Conservation (phyloP, 305 asterid genomes). For the Solanum hybrid region DNA sequence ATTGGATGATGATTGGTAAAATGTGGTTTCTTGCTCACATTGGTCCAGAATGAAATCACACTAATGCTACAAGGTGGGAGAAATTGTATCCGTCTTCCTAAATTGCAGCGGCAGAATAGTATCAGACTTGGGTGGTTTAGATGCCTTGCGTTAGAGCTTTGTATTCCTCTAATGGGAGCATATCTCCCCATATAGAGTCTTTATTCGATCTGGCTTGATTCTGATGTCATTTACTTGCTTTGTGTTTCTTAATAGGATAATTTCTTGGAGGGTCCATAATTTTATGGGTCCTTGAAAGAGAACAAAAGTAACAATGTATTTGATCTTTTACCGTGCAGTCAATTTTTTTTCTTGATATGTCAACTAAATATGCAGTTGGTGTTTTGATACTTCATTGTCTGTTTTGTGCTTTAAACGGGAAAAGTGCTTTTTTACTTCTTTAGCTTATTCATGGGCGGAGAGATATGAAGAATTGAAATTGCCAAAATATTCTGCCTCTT, state of each 20-base stretch:
- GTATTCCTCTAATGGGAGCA: conserved; percentile 2
- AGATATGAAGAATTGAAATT: not conserved
- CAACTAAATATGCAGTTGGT: not conserved
- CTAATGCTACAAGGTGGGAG: not conserved
- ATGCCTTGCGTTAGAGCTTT: not conserved
- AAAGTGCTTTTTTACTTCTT: not conserved
- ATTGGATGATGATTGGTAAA: conserved; percentile 11
- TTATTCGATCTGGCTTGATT: not conserved
- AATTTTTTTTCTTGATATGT: not conserved
- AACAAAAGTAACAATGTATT: not conserved
- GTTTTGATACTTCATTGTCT: conserved; percentile 1
- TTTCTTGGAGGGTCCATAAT: not conserved
- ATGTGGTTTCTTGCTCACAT: conserved; percentile 5
- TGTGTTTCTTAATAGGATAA: not conserved
- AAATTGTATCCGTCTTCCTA: not conserved
- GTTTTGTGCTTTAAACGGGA: not conserved
- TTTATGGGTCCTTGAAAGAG: not conserved
- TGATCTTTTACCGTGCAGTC: not conserved
- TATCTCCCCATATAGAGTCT: not conserved
- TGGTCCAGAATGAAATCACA: not conserved
- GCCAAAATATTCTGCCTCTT: not conserved
- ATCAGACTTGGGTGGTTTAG: not conserved
- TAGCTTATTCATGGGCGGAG: not conserved
- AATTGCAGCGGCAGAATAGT: not conserved
- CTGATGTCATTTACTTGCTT: not conserved